These are phyloP conservation scores for Chamaecyparis obtusa DNA, from an alignment of 75 land plant genomes.

Conservation along the genomic window DNA sequence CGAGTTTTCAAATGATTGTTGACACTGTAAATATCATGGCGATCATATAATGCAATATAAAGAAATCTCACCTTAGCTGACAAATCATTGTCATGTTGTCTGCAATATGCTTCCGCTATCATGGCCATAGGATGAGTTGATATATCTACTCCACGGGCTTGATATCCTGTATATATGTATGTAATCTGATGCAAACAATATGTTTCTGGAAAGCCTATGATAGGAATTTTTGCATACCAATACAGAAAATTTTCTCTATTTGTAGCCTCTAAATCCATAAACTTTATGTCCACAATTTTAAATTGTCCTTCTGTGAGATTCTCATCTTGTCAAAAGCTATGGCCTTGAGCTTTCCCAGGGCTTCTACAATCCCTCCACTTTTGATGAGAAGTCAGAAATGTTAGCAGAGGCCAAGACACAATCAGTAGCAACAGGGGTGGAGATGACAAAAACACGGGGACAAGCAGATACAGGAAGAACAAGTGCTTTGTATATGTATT, in stretches of 20 bases:
- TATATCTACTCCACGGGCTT: conserved; percentile 77
- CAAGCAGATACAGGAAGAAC: conserved; percentile 85
- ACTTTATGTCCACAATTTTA: conserved; percentile 42
- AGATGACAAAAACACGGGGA: conserved; percentile 87
- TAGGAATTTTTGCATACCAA: conserved; percentile 50
- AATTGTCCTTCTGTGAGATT: conserved; percentile 85
- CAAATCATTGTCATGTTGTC: conserved; percentile 39
- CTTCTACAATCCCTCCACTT: conserved; percentile 79
- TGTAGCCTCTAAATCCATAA: conserved; percentile 3
- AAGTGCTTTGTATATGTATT: conserved; percentile 74
- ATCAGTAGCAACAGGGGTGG: conserved; percentile 83
- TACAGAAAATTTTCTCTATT: conserved; percentile 37
- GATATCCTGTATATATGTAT: conserved; percentile 17
- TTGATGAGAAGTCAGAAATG: conserved; percentile 67
- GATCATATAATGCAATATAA: conserved; percentile 54
- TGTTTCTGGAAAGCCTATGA: not conserved
- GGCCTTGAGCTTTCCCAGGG: conserved; percentile 55
- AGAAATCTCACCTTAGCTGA: conserved; percentile 63
- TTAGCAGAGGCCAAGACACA: conserved; percentile 74
- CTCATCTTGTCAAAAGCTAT: conserved; percentile 93
- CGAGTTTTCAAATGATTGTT: conserved; percentile 55
- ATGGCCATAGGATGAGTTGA: conserved; percentile 94
- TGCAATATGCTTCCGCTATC: conserved; percentile 62
- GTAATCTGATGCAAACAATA: not conserved
- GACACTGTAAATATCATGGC: conserved; percentile 58